A percentile compares a stretch with the other conserved stretches of the same genome.
Evolutionary conservation across 306 rosid species (phyloP).

Genomic region (Inga laurina): DNA sequence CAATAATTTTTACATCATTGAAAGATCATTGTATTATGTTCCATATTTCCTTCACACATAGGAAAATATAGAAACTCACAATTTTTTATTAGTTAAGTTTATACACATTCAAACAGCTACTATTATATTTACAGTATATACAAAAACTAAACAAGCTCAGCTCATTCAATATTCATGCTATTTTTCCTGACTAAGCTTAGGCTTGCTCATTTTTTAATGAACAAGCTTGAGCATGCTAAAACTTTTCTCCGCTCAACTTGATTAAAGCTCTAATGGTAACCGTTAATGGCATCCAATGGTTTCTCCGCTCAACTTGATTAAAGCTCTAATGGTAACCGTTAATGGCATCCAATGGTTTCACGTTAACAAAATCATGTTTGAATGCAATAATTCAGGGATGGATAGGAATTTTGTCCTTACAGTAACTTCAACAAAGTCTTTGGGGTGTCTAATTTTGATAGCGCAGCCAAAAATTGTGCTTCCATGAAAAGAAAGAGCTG

Average conservation of each 20-base stretch:
- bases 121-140: background rate
- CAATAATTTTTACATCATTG: background rate
- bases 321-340: background rate
- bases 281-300: background rate
- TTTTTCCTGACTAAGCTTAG: background rate
- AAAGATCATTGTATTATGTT: background rate
- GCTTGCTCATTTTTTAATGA: background rate
- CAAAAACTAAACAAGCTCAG: background rate
- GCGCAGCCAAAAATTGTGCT: constrained; percentile 60
- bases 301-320: background rate
- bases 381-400: constrained; percentile 11
- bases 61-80: background rate
- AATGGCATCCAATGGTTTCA: background rate
- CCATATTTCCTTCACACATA: background rate
- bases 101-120: background rate
- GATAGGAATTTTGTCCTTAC: constrained; percentile 64
- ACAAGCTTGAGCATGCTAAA: background rate
- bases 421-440: constrained; percentile 75
- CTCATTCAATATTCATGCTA: background rate
- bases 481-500: constrained; percentile 89
- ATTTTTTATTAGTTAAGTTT: background rate
- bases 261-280: background rate
- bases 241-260: background rate
- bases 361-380: background rate
- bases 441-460: constrained; percentile 84